These are phyloP conservation scores for Tephrocybe sp. DNA, from an alignment of 768 basidiomycete species.

Conservation along the genomic window DNA sequence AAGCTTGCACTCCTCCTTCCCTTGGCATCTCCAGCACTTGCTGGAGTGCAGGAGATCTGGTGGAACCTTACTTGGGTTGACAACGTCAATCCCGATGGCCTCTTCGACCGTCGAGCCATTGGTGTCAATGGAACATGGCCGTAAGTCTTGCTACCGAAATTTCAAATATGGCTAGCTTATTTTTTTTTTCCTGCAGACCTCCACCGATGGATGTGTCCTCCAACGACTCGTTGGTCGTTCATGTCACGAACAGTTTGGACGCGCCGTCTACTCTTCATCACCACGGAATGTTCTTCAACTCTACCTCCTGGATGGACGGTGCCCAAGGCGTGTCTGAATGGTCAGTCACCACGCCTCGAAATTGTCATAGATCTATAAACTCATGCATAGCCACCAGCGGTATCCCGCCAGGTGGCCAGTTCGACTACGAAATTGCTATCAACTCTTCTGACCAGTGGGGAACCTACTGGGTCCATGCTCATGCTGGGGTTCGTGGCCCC, in stretches of 20 bases:
- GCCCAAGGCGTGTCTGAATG: constrained; percentile 84
- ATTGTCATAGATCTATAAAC: neutral
- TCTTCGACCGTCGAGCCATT: constrained; percentile 72
- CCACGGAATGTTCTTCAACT: constrained; percentile 95
- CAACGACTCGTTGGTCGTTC: constrained; percentile 74
- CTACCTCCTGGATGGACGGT: constrained; percentile 87
- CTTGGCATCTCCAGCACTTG: constrained; percentile 43
- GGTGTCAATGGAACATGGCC: constrained; percentile 96
- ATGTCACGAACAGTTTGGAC: constrained; percentile 73
- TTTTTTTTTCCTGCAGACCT: constrained; percentile 47
- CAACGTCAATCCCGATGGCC: constrained; percentile 81
- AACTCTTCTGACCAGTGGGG: constrained; percentile 72
- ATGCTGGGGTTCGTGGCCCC: constrained; percentile 45
- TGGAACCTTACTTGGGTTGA: constrained; percentile 91
- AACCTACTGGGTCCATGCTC: constrained; percentile 81
- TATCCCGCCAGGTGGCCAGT: constrained; percentile 70
- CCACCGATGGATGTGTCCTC: constrained; percentile 76
- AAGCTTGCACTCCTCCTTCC: constrained; percentile 28
- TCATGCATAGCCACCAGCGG: constrained; percentile 43
- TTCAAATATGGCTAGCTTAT: neutral
- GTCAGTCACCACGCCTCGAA: constrained; percentile 32
- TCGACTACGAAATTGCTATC: constrained; percentile 76
- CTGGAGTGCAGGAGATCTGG: constrained; percentile 75
- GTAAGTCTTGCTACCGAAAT: constrained; percentile 43
- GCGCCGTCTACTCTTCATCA: constrained; percentile 76